Percentiles rank a stretch among this genome's conserved stretches.
phyloP scores from a whole-genome alignment of 1,284 basidiomycete species.

The Salmacisia buchloeana region DNA sequence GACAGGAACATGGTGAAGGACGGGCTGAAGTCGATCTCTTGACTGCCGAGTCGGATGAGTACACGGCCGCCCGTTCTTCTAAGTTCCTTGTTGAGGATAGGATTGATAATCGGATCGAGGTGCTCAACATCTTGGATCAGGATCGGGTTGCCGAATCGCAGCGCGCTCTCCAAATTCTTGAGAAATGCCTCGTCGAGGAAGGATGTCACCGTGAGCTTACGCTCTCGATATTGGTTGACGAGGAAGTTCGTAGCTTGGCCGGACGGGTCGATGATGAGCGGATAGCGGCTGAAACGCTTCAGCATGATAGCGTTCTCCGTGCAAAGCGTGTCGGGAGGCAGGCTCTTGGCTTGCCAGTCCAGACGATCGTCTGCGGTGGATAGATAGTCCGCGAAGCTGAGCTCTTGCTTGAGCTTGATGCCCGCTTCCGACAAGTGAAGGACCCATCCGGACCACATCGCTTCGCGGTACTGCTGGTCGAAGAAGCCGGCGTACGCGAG shows the following conservation, averaged over 20 bases:
- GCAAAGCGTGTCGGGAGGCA: slow-evolving; percentile 90
- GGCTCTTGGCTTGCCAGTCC: slow-evolving; percentile 87
- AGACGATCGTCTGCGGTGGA: slow-evolving; percentile 95
- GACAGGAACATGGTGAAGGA: slow-evolving; percentile 95
- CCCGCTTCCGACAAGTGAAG: slow-evolving; percentile 79
- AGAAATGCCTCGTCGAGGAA: slow-evolving; percentile 98
- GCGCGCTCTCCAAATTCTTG: slow-evolving; percentile 95
- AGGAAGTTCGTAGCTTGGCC: slow-evolving; percentile 96
- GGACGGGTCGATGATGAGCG: slow-evolving; percentile 95
- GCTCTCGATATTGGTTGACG: slow-evolving; percentile 86
- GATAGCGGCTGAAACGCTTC: slow-evolving; percentile 95
- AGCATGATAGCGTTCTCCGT: slow-evolving; percentile 96
- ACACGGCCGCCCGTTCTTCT: slow-evolving; percentile 83
- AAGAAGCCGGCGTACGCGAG: slow-evolving; percentile 97
- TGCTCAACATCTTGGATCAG: slow-evolving; percentile 97
- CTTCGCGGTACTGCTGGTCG: slow-evolving; percentile 94
- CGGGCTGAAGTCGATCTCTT: slow-evolving; percentile 99
- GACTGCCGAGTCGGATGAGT: slow-evolving; percentile 91
- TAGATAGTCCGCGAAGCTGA: slow-evolving; percentile 89
- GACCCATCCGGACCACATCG: slow-evolving; percentile 95
- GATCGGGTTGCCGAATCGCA: slow-evolving; percentile 95
- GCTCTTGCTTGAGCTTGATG: slow-evolving; percentile 85
- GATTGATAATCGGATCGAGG: slow-evolving; percentile 94
- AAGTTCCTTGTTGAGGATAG: slow-evolving; percentile 94
- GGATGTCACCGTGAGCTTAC: slow-evolving; percentile 95